Percentiles rank a stretch among this genome's conserved stretches.
Evolutionary conservation across 2,329 filamentous ascomycete genomes (phyloP).

Genomic region (Stylonectria norvegica): DNA sequence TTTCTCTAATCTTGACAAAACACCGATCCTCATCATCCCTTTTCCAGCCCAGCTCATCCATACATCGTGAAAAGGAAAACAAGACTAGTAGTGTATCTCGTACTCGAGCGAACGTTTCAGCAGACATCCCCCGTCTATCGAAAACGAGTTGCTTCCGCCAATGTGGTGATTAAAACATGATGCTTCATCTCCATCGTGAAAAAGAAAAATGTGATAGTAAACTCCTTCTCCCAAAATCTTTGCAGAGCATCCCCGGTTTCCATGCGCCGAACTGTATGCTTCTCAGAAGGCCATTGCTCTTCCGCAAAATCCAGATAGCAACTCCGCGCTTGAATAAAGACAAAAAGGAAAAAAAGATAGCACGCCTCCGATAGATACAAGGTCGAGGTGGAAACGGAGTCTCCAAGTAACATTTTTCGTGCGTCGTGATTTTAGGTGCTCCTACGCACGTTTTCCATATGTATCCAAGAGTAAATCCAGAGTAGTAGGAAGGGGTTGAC

Average conservation of each 20-base stretch:
- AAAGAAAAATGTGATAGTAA: neutral
- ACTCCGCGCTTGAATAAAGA: neutral
- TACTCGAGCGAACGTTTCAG: conserved; percentile 21
- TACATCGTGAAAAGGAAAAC: conserved; percentile 9
- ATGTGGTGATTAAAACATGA: conserved; percentile 15
- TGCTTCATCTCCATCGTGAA: conserved; percentile 10
- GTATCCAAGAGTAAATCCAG: no score
- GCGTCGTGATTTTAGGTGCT: no score
- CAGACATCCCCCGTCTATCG: conserved; percentile 23
- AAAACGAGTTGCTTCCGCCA: conserved; percentile 19
- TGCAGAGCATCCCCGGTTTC: conserved; percentile 2
- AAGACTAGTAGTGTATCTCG: conserved; percentile 9
- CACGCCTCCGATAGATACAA: no score
- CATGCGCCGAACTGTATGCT: neutral
- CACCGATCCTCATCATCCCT: neutral
- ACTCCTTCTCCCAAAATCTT: conserved; percentile 9
- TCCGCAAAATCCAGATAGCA: neutral
- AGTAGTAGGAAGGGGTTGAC: neutral
- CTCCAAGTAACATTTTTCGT: no score
- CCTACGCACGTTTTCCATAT: no score
- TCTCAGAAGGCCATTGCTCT: neutral
- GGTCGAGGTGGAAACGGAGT: no score
- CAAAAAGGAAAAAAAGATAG: neutral
- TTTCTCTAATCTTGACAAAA: conserved; percentile 11
- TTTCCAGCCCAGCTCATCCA: neutral